Percentiles rank a stretch among this genome's conserved stretches.
These are phyloP conservation scores for Colletotrichum plurivorum DNA, from an alignment of 2,329 filamentous ascomycete genomes.

Conservation along the genomic window DNA sequence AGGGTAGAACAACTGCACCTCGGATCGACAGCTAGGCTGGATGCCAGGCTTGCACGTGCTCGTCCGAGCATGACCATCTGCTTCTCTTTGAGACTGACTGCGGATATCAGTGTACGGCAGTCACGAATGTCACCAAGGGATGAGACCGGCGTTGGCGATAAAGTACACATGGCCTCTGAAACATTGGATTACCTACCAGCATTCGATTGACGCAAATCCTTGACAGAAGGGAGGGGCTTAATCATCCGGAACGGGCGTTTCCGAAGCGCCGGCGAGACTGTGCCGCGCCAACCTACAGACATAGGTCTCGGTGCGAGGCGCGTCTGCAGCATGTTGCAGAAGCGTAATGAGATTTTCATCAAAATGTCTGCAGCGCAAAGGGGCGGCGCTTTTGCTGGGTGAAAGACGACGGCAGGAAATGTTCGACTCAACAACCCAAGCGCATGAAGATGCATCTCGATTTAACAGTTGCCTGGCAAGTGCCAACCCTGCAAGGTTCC, in stretches of 20 bases:
- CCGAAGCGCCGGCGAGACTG: conserved; percentile 3
- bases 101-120: background rate
- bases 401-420: conserved; percentile 5
- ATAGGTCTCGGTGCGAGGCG: background rate
- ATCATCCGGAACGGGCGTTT: conserved; percentile 1
- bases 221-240: background rate
- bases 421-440: background rate
- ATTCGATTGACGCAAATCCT: background rate
- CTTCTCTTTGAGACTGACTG: background rate
- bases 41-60: no score
- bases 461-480: conserved; percentile 13
- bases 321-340: conserved; percentile 35
- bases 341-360: conserved; percentile 34
- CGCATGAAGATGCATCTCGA: conserved; percentile 12
- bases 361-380: conserved; percentile 35
- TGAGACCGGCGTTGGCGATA: background rate
- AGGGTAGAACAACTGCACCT: no score
- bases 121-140: background rate
- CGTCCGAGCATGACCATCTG: background rate
- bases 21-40: no score
- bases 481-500: conserved; percentile 22
- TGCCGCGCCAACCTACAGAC: conserved; percentile 25
- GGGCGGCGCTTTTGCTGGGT: conserved; percentile 13
- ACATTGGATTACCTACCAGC: background rate
- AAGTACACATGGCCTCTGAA: background rate